Conservation (phyloP, 2,329 filamentous ascomycete genomes). For the Diaporthe australafricana region DNA sequence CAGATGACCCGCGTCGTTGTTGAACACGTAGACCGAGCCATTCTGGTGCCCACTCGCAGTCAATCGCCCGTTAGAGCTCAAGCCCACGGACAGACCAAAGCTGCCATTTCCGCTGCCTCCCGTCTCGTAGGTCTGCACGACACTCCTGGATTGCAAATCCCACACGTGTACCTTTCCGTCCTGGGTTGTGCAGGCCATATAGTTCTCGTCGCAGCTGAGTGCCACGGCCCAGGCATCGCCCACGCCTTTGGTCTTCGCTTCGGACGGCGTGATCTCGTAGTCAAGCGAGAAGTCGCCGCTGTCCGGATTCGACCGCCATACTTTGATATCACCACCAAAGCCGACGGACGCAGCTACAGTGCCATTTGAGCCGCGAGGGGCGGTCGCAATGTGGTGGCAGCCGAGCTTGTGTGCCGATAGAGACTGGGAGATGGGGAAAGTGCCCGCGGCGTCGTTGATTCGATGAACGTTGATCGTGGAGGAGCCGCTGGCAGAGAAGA, state of each 20-base stretch:
- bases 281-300: constrained; percentile 64
- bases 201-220: constrained; percentile 84
- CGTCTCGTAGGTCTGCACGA: constrained; percentile 82
- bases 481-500: constrained; percentile 88
- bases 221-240: constrained; percentile 89
- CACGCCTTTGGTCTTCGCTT: constrained; percentile 45
- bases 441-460: constrained; percentile 70
- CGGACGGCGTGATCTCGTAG: constrained; percentile 55
- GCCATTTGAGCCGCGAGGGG: constrained; percentile 67
- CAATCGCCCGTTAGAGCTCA: constrained; percentile 82
- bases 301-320: constrained; percentile 79
- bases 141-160: constrained; percentile 70
- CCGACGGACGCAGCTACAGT: constrained; percentile 83
- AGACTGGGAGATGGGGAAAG: constrained; percentile 81
- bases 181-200: constrained; percentile 87
- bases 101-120: constrained; percentile 66
- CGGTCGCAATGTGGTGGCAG: constrained; percentile 87
- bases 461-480: constrained; percentile 85
- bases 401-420: constrained; percentile 88
- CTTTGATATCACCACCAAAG: constrained; percentile 88
- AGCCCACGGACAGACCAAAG: constrained; percentile 89
- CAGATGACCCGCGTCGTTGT: constrained; percentile 88
- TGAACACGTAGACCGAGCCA: constrained; percentile 93
- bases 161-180: constrained; percentile 92
- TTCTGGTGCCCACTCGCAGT: constrained; percentile 95